Evolutionary conservation across 257 asterid species (phyloP).

Genomic region (Capsicum pubescens): DNA sequence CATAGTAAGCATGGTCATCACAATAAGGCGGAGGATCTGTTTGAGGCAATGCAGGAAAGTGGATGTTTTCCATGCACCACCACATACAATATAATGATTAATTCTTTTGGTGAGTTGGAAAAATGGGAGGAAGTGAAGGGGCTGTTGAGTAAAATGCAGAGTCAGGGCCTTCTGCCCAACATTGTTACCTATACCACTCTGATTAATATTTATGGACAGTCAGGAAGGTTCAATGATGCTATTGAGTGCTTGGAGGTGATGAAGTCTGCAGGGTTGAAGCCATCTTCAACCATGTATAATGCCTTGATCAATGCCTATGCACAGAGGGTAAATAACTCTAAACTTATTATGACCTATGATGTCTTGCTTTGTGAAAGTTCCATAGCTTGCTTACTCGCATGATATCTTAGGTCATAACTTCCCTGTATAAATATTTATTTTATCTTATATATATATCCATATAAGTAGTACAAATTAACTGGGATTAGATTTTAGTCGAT

Average conservation of each 20-base stretch:
- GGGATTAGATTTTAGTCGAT: background rate
- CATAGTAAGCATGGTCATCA: slow-evolving; percentile 83
- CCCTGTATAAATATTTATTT: slow-evolving; percentile 5
- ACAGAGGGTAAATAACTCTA: slow-evolving; percentile 63
- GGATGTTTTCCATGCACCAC: slow-evolving; percentile 79
- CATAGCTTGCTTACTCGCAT: background rate
- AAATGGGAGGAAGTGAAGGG: slow-evolving; percentile 88
- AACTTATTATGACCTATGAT: background rate
- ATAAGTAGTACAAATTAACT: slow-evolving; percentile 14
- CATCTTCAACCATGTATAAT: slow-evolving; percentile 91
- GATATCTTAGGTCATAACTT: slow-evolving; percentile 2
- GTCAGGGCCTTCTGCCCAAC: slow-evolving; percentile 82
- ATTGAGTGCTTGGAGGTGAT: slow-evolving; percentile 91
- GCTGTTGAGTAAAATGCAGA: slow-evolving; percentile 71
- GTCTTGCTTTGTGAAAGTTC: no score
- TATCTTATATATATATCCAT: background rate
- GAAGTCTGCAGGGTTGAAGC: slow-evolving; percentile 87
- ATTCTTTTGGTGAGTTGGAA: slow-evolving; percentile 80
- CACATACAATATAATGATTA: slow-evolving; percentile 87
- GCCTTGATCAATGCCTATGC: slow-evolving; percentile 98
- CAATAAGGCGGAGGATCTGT: slow-evolving; percentile 65
- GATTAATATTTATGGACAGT: slow-evolving; percentile 79
- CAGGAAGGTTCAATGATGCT: slow-evolving; percentile 88
- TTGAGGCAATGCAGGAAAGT: slow-evolving; percentile 71
- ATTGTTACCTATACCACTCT: slow-evolving; percentile 94